Evolutionary conservation across 257 asterid genomes (phyloP), one percentile per base, ranked within the genome.

Genomic region (Penstemon barbatus): DNA sequence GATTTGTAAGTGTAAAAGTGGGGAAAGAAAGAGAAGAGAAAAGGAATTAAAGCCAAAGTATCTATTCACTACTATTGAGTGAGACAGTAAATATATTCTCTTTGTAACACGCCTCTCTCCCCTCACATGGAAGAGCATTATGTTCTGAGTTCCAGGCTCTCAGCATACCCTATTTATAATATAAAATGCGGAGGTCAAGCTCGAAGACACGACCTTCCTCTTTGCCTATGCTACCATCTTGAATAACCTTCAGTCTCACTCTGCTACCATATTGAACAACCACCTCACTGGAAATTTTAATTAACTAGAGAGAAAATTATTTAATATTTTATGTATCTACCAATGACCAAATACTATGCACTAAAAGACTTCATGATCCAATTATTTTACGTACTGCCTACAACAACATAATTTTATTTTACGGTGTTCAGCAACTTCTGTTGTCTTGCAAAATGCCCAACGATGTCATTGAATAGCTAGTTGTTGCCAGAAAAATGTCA

Each of bases 361-460:
- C 70, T 38, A 63, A 40, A 72, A 55, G 55, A 44, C 38, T 62
- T 66, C 56, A 69, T 58, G 46, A 13, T 42, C 36, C 44, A 19
- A 51, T 63, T 63, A 54, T 46, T 18, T 7, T 25, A 65, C 60
- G 71, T 74, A 25, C 33, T 25, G 67, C 74, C 67, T 8, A 58
- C 43, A 44, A 53, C 33, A 25, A 25, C 33, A 1, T 25, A 25
- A 25, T 25, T 25, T 25, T 25, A 25, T 25, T 25, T 25, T 25
- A 25, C 33, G 33, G 61, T 55, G 60, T 65, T 13, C 51, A 46
- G 53, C 44, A 69, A 57, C 19, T 70, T 61, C 58, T 57, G 52
- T 41, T 61, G 54, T 57, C 74, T 72, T 77, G 42, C 13, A 63
- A 39, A 70, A 70, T 70, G 49, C 25, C 60, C 10, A 7, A 56